Evolutionary conservation across 2,329 filamentous ascomycete species (phyloP), one percentile per base, ranked within the genome.

Genomic region (Cordyceps sp.): DNA sequence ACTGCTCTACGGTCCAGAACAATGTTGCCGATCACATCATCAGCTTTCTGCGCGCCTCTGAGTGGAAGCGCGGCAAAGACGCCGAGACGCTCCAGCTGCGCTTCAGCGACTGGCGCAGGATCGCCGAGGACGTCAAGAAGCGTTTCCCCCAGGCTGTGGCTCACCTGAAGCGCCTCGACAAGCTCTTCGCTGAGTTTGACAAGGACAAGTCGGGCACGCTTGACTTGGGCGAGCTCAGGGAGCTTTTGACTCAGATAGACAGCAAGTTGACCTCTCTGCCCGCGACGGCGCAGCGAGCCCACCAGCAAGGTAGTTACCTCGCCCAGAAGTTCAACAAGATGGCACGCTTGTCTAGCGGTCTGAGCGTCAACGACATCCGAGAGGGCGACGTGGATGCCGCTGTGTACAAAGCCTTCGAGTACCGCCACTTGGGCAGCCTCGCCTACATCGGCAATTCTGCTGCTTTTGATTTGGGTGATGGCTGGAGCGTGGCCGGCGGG

Each of bases 381-480:
- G 82, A 94, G 44, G 88, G 86, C 15, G 88, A 96, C 49, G 57
- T 96, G 6, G 92, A 98, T 47, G 82, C 88, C 29, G 80, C 85
- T 2, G 75, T 90, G 10, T 96, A 93, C 63, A 88, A 82, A 54
- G 82, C 90, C 0, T 98, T 98, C 48, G 79, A 92, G 53, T 98
- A 98, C 55, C 77, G 67, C 46, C 88, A 98, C 50, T 67, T 98
- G 16, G 90, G 92, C 16, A 90, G 75, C 42, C 58, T 98, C 45
- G 90, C 92, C 6, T 98, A 98, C 47, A 76, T 98, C 42, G 92
- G 92, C 28, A 98, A 98, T 53, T 86, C 85, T 7, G 90, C 90
- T 5, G 77, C 98, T 26, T 98, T 98, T 46, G 90, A 98, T 50
- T 72, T 90, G 33, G 73, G 73, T 7, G 71, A 77, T 27, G 86